These are phyloP conservation scores for Hyphopichia pseudoburtonii DNA, from an alignment of 1,139 yeast species.

Conservation along the genomic window DNA sequence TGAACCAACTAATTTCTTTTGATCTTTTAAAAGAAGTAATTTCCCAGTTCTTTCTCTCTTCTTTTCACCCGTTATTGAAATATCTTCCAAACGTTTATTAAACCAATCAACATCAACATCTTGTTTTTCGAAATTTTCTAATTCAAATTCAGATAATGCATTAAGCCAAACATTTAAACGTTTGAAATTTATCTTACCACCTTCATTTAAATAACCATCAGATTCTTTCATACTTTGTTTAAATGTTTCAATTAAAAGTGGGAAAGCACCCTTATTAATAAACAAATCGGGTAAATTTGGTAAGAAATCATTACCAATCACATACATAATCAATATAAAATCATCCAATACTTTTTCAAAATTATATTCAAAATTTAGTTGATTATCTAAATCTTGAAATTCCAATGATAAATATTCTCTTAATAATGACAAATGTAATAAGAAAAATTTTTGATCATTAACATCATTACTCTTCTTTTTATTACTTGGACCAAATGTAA, in stretches of 20 bases:
- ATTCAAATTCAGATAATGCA: constrained; percentile 65
- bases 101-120: constrained; percentile 93
- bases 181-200: constrained; percentile 74
- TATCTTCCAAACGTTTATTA: constrained; percentile 76
- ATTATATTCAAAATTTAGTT: constrained; percentile 67
- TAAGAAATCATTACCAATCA: constrained; percentile 96
- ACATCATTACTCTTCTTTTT: constrained; percentile 52
- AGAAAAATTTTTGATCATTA: constrained; percentile 75
- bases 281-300: constrained; percentile 96
- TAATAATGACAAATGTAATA: constrained; percentile 81
- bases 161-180: constrained; percentile 77
- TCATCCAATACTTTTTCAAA: constrained; percentile 93
- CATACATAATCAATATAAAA: constrained; percentile 86
- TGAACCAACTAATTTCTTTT: constrained; percentile 61
- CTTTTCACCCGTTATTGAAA: constrained; percentile 71
- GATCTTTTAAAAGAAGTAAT: constrained; percentile 65
- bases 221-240: constrained; percentile 71
- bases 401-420: constrained; percentile 91
- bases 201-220: constrained; percentile 84
- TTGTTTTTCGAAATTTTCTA: constrained; percentile 75
- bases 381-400: constrained; percentile 66
- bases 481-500: constrained; percentile 70
- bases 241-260: constrained; percentile 82
- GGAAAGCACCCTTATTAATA: constrained; percentile 94
- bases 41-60: constrained; percentile 68